These are phyloP conservation scores for Phytopythium aichiense DNA, from an alignment of 352 stramenopile species.

Conservation along the genomic window DNA sequence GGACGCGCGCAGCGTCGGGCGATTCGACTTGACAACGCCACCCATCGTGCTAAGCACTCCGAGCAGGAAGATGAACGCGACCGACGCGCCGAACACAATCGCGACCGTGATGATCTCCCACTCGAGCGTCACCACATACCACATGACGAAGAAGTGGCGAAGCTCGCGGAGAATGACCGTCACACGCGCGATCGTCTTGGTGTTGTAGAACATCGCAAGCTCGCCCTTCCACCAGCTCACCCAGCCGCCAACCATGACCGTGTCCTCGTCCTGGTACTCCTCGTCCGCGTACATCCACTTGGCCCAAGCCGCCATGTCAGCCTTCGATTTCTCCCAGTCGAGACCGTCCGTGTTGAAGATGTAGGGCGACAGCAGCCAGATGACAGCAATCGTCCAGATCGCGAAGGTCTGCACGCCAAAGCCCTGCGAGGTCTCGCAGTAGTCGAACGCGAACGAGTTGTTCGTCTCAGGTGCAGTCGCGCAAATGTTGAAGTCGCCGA, in stretches of 20 bases:
- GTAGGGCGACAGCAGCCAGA: constrained; percentile 76
- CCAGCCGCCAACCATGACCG: constrained; percentile 66
- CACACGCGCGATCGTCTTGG: constrained; percentile 58
- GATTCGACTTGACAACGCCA: constrained; percentile 24
- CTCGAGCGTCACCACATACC: constrained; percentile 76
- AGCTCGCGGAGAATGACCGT: constrained; percentile 74
- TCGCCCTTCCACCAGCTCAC: constrained; percentile 85
- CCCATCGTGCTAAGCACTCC: constrained; percentile 37
- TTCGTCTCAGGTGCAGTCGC: constrained; percentile 36
- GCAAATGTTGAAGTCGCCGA: constrained; percentile 69
- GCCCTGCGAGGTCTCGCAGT: constrained; percentile 65
- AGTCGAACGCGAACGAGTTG: constrained; percentile 45
- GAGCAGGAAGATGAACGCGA: constrained; percentile 54
- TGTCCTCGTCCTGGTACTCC: constrained; percentile 57
- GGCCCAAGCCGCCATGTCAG: constrained; percentile 61
- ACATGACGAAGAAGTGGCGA: constrained; percentile 82
- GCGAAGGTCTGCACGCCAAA: constrained; percentile 81
- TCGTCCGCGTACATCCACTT: constrained; percentile 83
- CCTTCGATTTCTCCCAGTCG: constrained; percentile 84
- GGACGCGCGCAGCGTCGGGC: constrained; percentile 39
- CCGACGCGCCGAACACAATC: constrained; percentile 49
- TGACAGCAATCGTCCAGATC: constrained; percentile 69
- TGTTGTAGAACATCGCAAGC: constrained; percentile 68
- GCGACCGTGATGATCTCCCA: constrained; percentile 49
- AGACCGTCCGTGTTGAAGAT: constrained; percentile 86